Evolutionary conservation across 2,329 filamentous ascomycete genomes (phyloP).

Genomic region (Fusarium floridanum): DNA sequence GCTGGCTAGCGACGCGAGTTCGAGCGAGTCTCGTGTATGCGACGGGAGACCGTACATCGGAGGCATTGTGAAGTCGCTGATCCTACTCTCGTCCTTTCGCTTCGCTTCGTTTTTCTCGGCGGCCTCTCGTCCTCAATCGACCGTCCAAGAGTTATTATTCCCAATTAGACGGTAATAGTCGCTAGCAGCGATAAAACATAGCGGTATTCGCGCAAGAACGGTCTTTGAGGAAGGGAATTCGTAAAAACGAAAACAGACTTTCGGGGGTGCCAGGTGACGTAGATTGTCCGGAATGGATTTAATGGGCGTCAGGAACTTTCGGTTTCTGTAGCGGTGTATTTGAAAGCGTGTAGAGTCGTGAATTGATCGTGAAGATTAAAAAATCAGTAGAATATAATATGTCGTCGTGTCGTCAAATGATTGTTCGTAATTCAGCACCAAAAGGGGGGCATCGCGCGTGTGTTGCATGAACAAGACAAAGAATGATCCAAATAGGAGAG

Average conservation of each 20-base stretch:
- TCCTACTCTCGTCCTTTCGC: neutral
- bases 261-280: constrained; percentile 29
- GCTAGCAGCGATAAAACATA: constrained; percentile 47
- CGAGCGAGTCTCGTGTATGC: constrained; percentile 86
- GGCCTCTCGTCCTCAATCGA: constrained; percentile 18
- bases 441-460: constrained; percentile 27
- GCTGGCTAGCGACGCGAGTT: constrained; percentile 94
- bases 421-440: constrained; percentile 37
- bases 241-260: constrained; percentile 14
- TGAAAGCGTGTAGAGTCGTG: constrained; percentile 20
- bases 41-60: constrained; percentile 57
- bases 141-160: constrained; percentile 25
- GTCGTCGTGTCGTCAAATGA: constrained; percentile 34
- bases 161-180: constrained; percentile 20
- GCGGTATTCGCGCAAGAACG: constrained; percentile 22
- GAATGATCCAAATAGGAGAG: constrained; percentile 36
- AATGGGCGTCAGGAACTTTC: constrained; percentile 3
- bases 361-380: constrained; percentile 33
- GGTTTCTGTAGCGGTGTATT: neutral
- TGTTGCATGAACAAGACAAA: constrained; percentile 21
- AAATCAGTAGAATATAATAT: constrained; percentile 14
- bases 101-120: constrained; percentile 6
- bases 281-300: neutral
- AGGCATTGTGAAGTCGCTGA: constrained; percentile 50
- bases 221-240: constrained; percentile 11